Base-by-base conservation (phyloP, 495 filamentous ascomycete species). In the Trichoderma asperelloides region DNA sequence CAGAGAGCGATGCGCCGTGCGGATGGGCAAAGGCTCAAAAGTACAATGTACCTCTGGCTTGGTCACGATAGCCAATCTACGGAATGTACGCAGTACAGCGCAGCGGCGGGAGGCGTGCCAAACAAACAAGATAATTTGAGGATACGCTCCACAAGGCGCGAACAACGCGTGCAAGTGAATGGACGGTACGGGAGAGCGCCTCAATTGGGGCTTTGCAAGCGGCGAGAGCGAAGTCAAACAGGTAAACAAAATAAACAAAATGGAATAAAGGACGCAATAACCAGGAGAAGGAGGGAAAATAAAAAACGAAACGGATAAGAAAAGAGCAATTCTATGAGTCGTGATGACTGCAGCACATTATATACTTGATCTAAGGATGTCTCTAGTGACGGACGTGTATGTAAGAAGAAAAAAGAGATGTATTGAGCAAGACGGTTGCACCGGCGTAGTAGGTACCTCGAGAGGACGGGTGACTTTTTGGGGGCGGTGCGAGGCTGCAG, bases 121-220 rank as follows among this genome's bases (percentile, higher is more conserved):
- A 57, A 57, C 49, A 27, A 57, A 21, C n/a, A 57, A 57, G 27
- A 60, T 23, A 60, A 23, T 30, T 27, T 60, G 23, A 25, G 55
- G n/a, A 60, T 11, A 33, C 55, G 55, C 55, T 60, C 55, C 55
- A 60, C 55, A 60, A 60, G 55, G 55, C 55, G 55, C 55, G 55
- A 25, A 25, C 21, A 51, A 60, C 55, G 55, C 55, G 55, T 60
- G 25, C 27, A 21, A 60, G 3, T 47, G 13, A 47, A 47, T 16
- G 43, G 28, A 25, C 23, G 55, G 28, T 27, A 60, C 55, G 55
- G 27, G 25, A n/a, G 55, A 18, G 55, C 8, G 33, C 33, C 33
- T 2, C 33, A 60, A 21, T 51, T 25, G n/a, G 18, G 21, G 21
- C n/a, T 16, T 51, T 51, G 47, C 21, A 51, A 51, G 47, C 23